Base-by-base conservation (phyloP, 1,284 basidiomycete genomes). In the Tilletia caries region DNA sequence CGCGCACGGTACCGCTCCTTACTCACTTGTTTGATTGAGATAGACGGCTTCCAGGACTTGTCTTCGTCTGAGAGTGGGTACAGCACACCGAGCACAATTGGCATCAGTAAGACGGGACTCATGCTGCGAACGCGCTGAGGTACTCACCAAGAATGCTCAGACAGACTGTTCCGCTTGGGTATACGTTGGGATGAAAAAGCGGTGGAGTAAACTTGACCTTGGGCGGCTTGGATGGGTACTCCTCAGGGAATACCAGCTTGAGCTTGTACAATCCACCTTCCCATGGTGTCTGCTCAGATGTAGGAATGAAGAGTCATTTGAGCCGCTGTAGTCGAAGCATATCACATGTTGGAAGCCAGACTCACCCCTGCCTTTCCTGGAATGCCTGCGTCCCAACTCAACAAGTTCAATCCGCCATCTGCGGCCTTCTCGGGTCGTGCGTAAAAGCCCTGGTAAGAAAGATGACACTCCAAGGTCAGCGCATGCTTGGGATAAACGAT, bases 1-100 rank as follows among this genome's bases (percentile, higher is more conserved):
- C 18, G 18, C 34, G 23, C 23, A 20, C n/a, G n/a, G n/a, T n/a
- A n/a, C n/a, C n/a, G n/a, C n/a, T n/a, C n/a, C n/a, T n/a, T 12
- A 81, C 88, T 60, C 48, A 92, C 94, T 88, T 98, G 95, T 84
- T 98, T 99, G 85, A 99, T 93, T 1, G 95, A 98, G 79, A 99
- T 98, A 1, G 94, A 92, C 12, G 96, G 94, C 84, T 98, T 98
- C 96, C 96, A 99, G 4, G 90, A 91, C 85, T 98, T 98, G 85
- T 99, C 96, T 83, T 99, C 96, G 83, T 98, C 95, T 74, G 52
- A 6, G 37, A 41, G 32, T 29, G 50, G 32, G 41, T 66, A 67
- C 10, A 37, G 37, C n/a, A 25, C 4, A 34, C 15, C 34, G 12
- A 48, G 37, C 64, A 60, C 20, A 50, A 50, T 8, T 6, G 37